Conservation (phyloP, 148 eudicot genomes). For the Drosera capensis region DNA sequence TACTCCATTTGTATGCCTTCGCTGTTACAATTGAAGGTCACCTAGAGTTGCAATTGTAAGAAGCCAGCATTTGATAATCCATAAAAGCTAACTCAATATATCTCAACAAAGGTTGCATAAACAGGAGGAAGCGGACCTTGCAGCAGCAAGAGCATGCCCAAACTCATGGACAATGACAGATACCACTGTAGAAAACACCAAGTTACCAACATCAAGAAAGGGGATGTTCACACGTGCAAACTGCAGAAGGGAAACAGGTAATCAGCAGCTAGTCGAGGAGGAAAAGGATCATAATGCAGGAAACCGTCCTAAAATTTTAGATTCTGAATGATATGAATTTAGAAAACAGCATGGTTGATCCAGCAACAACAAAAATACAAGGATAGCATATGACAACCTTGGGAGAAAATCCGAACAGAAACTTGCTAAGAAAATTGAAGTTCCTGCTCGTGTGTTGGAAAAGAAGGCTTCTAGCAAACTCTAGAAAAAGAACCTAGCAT, state of each 20-base stretch:
- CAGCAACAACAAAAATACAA: neutral
- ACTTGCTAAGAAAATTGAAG: conserved; percentile 30
- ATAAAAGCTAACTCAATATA: too few species aligned
- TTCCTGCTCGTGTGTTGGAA: conserved; percentile 23
- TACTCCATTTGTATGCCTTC: conserved; percentile 83
- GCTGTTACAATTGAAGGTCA: conserved; percentile 38
- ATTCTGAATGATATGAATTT: neutral
- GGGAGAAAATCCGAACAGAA: conserved; percentile 39
- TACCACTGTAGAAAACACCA: conserved; percentile 43
- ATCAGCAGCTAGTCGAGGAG: too few species aligned
- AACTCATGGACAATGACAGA: conserved; percentile 70
- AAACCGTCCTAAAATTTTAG: neutral
- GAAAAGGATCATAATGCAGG: too few species aligned
- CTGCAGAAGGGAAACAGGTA: conserved; percentile 31
- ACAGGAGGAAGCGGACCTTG: conserved; percentile 49
- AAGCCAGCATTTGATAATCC: conserved; percentile 8
- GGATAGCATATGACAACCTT: conserved; percentile 44
- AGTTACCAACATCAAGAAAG: conserved; percentile 37
- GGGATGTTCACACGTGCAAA: conserved; percentile 32
- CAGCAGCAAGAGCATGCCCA: conserved; percentile 94
- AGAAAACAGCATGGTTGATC: neutral
- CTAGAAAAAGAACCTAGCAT: conserved; percentile 52
- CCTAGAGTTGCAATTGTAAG: conserved; percentile 33
- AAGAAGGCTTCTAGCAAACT: conserved; percentile 28
- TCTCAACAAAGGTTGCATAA: neutral